These are phyloP conservation scores for Cymbidium sinense DNA, from an alignment of 106 monocot genomes.

Conservation along the genomic window DNA sequence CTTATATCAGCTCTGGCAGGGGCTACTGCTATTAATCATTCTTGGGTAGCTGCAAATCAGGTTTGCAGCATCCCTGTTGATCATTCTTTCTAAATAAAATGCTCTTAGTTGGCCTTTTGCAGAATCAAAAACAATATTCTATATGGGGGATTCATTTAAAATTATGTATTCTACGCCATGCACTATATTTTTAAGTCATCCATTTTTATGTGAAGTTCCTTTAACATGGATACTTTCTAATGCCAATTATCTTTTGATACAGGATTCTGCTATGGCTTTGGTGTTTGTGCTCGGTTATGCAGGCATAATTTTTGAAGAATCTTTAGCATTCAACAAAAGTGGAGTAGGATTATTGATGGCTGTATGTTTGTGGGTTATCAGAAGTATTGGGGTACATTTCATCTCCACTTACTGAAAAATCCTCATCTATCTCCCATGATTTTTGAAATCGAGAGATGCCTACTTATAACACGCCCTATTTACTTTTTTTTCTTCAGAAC, in stretches of 20 bases:
- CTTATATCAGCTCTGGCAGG: constrained; percentile 60
- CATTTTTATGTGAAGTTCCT: neutral
- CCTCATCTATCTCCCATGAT: neutral
- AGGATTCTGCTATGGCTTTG: constrained; percentile 91
- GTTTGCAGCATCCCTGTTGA: constrained; percentile 17
- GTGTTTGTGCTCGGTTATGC: constrained; percentile 87
- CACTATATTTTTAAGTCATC: neutral
- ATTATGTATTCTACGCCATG: neutral
- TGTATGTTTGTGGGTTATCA: constrained; percentile 88
- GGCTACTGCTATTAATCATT: constrained; percentile 88
- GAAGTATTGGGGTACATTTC: constrained; percentile 75
- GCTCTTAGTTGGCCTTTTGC: neutral
- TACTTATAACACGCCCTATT: neutral
- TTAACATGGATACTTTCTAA: neutral
- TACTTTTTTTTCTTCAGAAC: too few relatives aligned
- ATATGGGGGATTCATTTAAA: neutral
- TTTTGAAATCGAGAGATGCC: neutral
- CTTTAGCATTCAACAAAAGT: constrained; percentile 97
- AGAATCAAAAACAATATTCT: neutral
- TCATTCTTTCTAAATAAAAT: neutral
- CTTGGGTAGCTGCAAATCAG: constrained; percentile 98
- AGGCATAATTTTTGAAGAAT: constrained; percentile 97
- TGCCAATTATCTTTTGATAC: constrained; percentile 18
- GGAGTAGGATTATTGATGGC: constrained; percentile 97
- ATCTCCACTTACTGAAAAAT: neutral